phyloP scores from a whole-genome alignment of 176 grass and related monocot genomes.

The Oryza coarctata region DNA sequence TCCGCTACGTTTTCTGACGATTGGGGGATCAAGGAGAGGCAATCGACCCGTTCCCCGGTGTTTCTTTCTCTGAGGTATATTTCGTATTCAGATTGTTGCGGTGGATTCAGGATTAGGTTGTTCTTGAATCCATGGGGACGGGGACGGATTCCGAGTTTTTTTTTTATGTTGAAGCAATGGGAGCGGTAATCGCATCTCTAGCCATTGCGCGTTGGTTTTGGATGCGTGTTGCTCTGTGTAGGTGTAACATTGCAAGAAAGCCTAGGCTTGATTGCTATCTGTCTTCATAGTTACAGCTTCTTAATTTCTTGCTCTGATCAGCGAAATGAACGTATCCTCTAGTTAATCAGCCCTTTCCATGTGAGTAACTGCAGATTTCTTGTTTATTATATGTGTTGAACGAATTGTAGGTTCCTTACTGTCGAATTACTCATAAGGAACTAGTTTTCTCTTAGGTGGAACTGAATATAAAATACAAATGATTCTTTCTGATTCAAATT shows the following conservation, averaged over 20 bases:
- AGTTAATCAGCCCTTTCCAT: neutral
- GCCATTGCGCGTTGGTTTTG: neutral
- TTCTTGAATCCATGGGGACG: neutral
- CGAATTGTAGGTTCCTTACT: neutral
- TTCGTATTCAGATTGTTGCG: neutral
- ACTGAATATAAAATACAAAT: neutral
- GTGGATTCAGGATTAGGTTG: neutral
- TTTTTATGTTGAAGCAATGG: neutral
- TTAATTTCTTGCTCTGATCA: neutral
- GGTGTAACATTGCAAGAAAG: neutral
- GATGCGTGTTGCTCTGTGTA: neutral
- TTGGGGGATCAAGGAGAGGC: neutral
- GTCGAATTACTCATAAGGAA: neutral
- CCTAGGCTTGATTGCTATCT: neutral
- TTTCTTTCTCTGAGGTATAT: neutral
- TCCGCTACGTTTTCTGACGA: neutral
- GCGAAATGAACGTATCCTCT: neutral
- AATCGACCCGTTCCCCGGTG: neutral
- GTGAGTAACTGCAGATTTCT: neutral
- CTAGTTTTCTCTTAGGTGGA: neutral
- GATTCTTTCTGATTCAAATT: neutral
- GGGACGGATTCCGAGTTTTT: neutral
- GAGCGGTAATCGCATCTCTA: neutral
- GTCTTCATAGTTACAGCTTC: neutral
- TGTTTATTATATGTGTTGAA: neutral